A percentile compares a stretch with the other conserved stretches of the same genome.
These are phyloP conservation scores for Monascus purpureus DNA, from an alignment of 495 filamentous ascomycete species.

Conservation along the genomic window DNA sequence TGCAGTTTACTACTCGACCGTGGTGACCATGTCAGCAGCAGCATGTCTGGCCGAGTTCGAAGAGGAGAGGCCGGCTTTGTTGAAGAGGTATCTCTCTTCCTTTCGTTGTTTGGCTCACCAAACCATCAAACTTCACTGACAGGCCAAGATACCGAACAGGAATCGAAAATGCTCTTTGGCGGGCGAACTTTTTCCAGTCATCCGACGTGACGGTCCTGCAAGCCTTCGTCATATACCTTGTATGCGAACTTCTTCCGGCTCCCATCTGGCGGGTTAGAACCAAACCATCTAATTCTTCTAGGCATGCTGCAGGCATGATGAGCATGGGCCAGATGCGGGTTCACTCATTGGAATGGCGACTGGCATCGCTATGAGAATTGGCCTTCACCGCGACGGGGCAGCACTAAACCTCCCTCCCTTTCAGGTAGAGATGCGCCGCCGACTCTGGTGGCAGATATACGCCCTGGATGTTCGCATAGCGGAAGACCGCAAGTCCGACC, in stretches of 20 bases:
- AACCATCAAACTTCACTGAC: too few species aligned
- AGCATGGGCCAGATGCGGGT: too few species aligned
- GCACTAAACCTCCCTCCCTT: slow-evolving; percentile 46
- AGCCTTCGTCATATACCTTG: slow-evolving; percentile 6
- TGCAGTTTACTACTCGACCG: slow-evolving; percentile 8
- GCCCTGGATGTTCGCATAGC: slow-evolving; percentile 46
- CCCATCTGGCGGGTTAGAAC: too few species aligned
- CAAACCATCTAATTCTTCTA: too few species aligned
- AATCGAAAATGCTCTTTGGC: slow-evolving; percentile 12
- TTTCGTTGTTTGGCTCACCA: too few species aligned
- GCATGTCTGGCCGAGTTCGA: slow-evolving; percentile 4
- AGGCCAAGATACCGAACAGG: slow-evolving; percentile 14
- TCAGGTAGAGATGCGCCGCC: slow-evolving; percentile 49
- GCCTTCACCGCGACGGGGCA: slow-evolving; percentile 36
- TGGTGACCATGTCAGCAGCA: background rate
- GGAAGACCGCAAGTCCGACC: slow-evolving; percentile 43
- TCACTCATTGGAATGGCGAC: slow-evolving; percentile 8
- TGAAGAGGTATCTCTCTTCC: too few species aligned
- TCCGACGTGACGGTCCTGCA: slow-evolving; percentile 14
- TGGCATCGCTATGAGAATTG: slow-evolving; percentile 6
- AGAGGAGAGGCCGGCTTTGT: too few species aligned
- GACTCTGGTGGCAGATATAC: slow-evolving; percentile 56
- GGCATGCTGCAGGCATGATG: too few species aligned
- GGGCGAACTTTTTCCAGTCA: slow-evolving; percentile 12
- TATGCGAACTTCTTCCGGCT: too few species aligned